phyloP scores from a whole-genome alignment of 106 monocot genomes.

The Iris macrosiphon region DNA sequence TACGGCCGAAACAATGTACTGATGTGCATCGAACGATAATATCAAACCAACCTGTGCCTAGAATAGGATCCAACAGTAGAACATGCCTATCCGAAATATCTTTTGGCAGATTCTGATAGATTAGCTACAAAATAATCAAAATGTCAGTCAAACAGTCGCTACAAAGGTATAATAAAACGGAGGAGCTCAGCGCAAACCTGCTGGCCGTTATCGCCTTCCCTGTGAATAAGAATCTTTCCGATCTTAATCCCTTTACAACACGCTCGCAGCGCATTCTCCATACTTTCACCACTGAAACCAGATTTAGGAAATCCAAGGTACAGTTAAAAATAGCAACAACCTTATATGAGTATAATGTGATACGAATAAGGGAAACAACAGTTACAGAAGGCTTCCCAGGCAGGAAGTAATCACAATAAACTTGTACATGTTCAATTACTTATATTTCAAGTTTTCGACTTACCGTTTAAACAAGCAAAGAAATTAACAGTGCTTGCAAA shows the following conservation, averaged over 20 bases:
- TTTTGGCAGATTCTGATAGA: constrained; percentile 88
- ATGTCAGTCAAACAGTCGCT: constrained; percentile 3
- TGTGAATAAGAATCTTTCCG: constrained; percentile 95
- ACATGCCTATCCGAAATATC: constrained; percentile 94
- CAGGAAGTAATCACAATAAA: no score
- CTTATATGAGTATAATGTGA: no score
- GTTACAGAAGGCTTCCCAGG: no score
- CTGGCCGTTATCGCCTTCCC: constrained; percentile 95
- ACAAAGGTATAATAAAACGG: constrained; percentile 2
- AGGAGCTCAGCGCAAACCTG: constrained; percentile 52
- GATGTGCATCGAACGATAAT: no score
- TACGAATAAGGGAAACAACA: no score
- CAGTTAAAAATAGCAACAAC: no score
- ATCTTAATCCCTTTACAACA: constrained; percentile 99
- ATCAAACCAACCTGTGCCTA: constrained; percentile 94
- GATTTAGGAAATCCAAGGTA: no score
- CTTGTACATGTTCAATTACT: no score
- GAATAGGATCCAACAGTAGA: constrained; percentile 85
- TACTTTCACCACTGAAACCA: constrained; percentile 84
- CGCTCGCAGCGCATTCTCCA: constrained; percentile 97
- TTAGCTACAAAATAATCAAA: constrained; percentile 45
- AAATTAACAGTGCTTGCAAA: no score
- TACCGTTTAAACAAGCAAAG: no score
- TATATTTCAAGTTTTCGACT: no score
- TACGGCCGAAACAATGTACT: no score